phyloP scores from a whole-genome alignment of 306 rosid species.

The Leucaena leucocephala region DNA sequence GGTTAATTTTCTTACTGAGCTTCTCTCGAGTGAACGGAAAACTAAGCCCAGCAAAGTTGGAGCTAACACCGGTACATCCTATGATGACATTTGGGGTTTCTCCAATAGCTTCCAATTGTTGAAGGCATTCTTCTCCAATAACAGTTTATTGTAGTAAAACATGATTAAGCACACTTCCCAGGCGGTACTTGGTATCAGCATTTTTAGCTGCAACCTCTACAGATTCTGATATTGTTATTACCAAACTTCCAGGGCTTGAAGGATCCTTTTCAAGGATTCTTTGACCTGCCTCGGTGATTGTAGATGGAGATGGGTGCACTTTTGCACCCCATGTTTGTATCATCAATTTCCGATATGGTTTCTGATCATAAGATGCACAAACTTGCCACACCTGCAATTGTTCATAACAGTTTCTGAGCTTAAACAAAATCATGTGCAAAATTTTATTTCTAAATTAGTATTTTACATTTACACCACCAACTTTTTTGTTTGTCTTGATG shows the following conservation, averaged over 20 bases:
- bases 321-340: conserved; percentile 97
- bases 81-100: conserved; percentile 86
- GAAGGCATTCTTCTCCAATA: conserved; percentile 86
- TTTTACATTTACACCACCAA: neutral
- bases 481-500: conserved; percentile 1
- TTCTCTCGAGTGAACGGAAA: conserved; percentile 89
- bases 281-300: conserved; percentile 65
- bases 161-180: conserved; percentile 93
- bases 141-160: conserved; percentile 88
- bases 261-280: conserved; percentile 69
- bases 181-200: conserved; percentile 75
- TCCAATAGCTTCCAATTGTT: conserved; percentile 91
- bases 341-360: conserved; percentile 85
- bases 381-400: conserved; percentile 87
- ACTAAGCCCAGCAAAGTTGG: conserved; percentile 90
- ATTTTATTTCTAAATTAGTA: conserved; percentile 13
- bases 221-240: conserved; percentile 97
- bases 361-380: conserved; percentile 80
- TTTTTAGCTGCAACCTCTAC: conserved; percentile 81
- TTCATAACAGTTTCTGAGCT: neutral
- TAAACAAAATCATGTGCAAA: neutral
- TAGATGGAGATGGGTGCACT: conserved; percentile 89
- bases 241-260: conserved; percentile 87
- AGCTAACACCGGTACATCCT: conserved; percentile 97
- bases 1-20: conserved; percentile 71